Conservation (phyloP, 805 yeast genomes). For the Cyberlindnera mycetangii region DNA sequence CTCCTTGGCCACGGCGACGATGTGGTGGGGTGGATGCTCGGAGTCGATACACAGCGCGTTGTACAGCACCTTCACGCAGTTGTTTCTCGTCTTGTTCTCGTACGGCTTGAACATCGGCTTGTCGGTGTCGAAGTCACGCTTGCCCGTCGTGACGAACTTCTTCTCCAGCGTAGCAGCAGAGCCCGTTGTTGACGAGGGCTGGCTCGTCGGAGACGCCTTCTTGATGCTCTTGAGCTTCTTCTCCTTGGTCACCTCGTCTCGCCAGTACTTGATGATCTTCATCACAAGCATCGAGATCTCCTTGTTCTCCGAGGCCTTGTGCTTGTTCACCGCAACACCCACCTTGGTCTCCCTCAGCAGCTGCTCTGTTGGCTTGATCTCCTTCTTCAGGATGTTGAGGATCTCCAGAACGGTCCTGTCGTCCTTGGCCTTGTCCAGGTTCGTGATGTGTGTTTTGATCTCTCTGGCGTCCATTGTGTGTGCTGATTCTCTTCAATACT, state of each 20-base stretch:
- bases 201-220: constrained; percentile 18
- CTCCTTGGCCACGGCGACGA: constrained; percentile 60
- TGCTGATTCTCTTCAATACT: neutral
- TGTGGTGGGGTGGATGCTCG: constrained; percentile 52
- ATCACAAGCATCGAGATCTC: constrained; percentile 74
- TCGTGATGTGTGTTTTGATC: constrained; percentile 63
- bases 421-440: constrained; percentile 68
- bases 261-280: constrained; percentile 83
- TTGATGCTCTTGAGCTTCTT: constrained; percentile 33
- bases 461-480: constrained; percentile 59
- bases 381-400: constrained; percentile 59
- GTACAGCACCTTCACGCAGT: constrained; percentile 78
- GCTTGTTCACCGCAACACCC: constrained; percentile 94
- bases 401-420: constrained; percentile 67
- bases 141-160: constrained; percentile 47
- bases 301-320: constrained; percentile 61
- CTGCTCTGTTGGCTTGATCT: constrained; percentile 81
- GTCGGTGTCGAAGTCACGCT: constrained; percentile 80
- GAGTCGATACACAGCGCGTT: constrained; percentile 87
- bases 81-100: constrained; percentile 78
- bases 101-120: constrained; percentile 70
- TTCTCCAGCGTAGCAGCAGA: constrained; percentile 18
- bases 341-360: constrained; percentile 89
- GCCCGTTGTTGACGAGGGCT: constrained; percentile 6
- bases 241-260: constrained; percentile 75